phyloP scores from a whole-genome alignment of 306 rosid genomes.

The Dalbergia cochinchinensis region DNA sequence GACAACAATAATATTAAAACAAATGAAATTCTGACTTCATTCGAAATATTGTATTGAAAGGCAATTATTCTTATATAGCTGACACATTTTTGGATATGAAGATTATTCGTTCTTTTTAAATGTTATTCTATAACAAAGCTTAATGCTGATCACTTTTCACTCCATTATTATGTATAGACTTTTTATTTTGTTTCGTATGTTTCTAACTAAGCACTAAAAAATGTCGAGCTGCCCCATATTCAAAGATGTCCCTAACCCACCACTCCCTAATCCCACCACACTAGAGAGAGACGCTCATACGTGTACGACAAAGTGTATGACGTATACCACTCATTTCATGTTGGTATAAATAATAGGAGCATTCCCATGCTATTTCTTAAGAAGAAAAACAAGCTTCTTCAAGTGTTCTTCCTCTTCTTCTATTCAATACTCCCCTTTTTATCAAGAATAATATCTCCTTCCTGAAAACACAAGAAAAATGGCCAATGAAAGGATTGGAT shows the following conservation, averaged over 20 bases:
- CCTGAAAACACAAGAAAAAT: conserved; percentile 36
- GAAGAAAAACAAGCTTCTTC: conserved; percentile 58
- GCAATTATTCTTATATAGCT: not conserved
- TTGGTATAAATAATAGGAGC: conserved; percentile 57
- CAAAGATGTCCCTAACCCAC: conserved; percentile 22
- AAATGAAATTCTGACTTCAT: not conserved
- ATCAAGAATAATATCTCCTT: no score
- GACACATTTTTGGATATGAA: not conserved
- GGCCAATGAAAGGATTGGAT: conserved; percentile 56
- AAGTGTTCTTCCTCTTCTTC: conserved; percentile 53
- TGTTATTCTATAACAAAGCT: not conserved
- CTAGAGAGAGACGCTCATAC: not conserved
- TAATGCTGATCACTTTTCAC: conserved; percentile 8
- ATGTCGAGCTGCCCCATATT: conserved; percentile 43
- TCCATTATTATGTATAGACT: conserved; percentile 7
- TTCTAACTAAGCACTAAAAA: conserved; percentile 19
- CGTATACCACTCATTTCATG: conserved; percentile 36
- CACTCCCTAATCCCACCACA: conserved; percentile 42
- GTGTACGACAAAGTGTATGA: conserved; percentile 37
- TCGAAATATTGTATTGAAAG: conserved; percentile 1
- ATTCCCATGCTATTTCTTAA: conserved; percentile 40
- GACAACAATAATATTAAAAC: not conserved
- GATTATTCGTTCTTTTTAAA: not conserved
- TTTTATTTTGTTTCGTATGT: conserved; percentile 6
- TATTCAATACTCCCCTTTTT: conserved; percentile 20